Evolutionary conservation across 2,329 filamentous ascomycete genomes (phyloP), one percentile per base, ranked within the genome.

Genomic region (Neodidymelliopsis sp.): DNA sequence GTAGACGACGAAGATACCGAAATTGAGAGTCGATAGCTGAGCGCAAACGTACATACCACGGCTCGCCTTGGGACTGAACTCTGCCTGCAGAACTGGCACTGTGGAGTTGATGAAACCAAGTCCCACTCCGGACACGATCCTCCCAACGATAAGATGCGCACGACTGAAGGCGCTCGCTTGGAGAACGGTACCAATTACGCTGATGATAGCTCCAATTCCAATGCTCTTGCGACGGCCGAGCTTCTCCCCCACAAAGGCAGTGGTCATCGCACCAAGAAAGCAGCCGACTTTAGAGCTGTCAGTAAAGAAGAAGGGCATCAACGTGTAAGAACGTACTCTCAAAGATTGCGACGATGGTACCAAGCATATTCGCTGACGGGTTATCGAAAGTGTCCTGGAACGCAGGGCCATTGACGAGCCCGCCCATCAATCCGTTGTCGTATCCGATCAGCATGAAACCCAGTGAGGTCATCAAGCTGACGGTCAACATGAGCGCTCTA

Each of bases 341-440:
- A 20, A 60, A 57, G 11, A 60, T 58, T 6, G 58, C 58, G 11
- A 61, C 58, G 35, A 59, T 56, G 0, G 56, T 59, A 10, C 53
- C 56, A n/a, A 60, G 53, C 57, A 56, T 60, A 7, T 52, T 47
- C 4, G 57, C 50, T 3, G 56, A 59, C 9, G 51, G 56, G 5
- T 53, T 28, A 10, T 53, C 28, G 27, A 58, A 57, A 2, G 55
- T 56, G 36, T 29, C 55, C 56, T 8, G 82, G 60, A 87, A 88
- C n/a, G 78, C 76, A 16, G 80, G 74, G 64, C 91, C 81, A 6
- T 86, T 89, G 43, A 91, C 75, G 54, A 91, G 84, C 19, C 63
- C 63, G 4, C 58, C 87, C 79, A 88, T 90, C n/a, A 89, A 85
- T 60, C 87, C 87, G 53, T 74, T 63, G 64, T 90, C 87, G 84